Evolutionary conservation across 768 basidiomycete genomes (phyloP), one percentile per base, ranked within the genome.

Genomic region (Flagelloscypha sp.): DNA sequence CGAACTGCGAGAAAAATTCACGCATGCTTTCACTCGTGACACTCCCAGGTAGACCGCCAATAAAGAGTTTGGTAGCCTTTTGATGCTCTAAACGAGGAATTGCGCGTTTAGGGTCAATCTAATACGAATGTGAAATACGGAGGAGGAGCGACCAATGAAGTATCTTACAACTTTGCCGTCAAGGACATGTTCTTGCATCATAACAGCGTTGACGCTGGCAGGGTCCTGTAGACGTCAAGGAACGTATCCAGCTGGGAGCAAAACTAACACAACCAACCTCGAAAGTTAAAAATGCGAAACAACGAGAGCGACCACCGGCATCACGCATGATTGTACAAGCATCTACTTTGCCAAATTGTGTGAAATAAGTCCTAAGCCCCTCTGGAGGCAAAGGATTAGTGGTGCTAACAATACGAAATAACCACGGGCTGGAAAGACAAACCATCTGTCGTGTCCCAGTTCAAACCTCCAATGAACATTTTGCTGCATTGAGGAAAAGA

Each of bases 391-490:
- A 50, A 44, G 21, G 41, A 41, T 55, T 57, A 43, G 54, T 65
- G n/a, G n/a, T n/a, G n/a, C n/a, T 54, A 71, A 59, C 58, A 65
- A 66, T 68, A 68, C 62, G 53, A 61, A 45, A 50, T 46, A 48
- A 48, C 40, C 49, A 36, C 55, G 42, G 59, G 49, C 58, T 47
- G 55, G 58, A 47, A 49, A 55, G 52, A 63, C 55, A 61, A 76
- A 99, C 95, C 94, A 73, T 98, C 95, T 57, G 89, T 94, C 52
- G 95, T 98, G 63, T 98, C 94, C 95, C 95, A 99, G 66, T 98
- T 95, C 47, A 99, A 72, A 47, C 95, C 95, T 44, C 95, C 95
- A 56, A 99, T 93, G 63, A 99, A 99, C 95, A 99, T 99, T 73
- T 99, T 99, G 63, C 95, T 97, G 70, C 59, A 65, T n/a, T n/a